phyloP scores from a whole-genome alignment of 2,329 filamentous ascomycete species.

The Eurotiales sp. region DNA sequence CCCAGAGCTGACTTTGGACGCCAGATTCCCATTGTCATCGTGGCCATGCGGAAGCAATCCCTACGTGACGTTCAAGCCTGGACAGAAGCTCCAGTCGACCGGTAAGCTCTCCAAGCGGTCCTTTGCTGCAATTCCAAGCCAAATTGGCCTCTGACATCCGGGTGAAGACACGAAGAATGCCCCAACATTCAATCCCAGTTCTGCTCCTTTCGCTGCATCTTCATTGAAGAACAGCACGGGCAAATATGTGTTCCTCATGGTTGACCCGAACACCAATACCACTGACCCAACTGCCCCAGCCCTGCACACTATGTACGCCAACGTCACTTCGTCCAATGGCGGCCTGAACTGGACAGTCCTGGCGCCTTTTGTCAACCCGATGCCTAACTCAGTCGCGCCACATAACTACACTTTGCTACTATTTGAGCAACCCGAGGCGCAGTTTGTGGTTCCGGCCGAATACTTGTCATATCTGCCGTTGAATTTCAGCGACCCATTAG shows the following conservation, averaged over 20 bases:
- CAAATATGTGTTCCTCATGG: conserved; percentile 12
- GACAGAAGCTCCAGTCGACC: background rate
- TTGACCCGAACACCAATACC: conserved; percentile 7
- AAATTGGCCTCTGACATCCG: too few species aligned
- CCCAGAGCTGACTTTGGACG: background rate
- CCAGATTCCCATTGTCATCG: background rate
- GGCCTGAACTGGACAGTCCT: background rate
- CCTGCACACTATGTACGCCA: conserved; percentile 7
- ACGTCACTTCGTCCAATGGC: background rate
- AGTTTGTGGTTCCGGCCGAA: conserved; percentile 6
- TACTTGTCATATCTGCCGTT: conserved; percentile 5
- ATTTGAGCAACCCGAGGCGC: background rate
- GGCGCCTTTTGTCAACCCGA: conserved; percentile 2
- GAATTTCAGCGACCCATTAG: background rate
- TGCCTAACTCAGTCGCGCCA: background rate
- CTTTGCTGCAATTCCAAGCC: too few species aligned
- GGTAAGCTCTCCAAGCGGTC: conserved; percentile 4
- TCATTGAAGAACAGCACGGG: background rate
- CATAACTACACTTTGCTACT: conserved; percentile 11
- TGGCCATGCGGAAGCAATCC: conserved; percentile 5
- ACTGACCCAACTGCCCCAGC: background rate
- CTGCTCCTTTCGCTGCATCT: background rate
- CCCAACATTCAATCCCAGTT: background rate
- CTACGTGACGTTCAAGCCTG: background rate
- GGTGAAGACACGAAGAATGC: background rate